Conservation (phyloP, 345 rosid species). For the Ceriops zippeliana region DNA sequence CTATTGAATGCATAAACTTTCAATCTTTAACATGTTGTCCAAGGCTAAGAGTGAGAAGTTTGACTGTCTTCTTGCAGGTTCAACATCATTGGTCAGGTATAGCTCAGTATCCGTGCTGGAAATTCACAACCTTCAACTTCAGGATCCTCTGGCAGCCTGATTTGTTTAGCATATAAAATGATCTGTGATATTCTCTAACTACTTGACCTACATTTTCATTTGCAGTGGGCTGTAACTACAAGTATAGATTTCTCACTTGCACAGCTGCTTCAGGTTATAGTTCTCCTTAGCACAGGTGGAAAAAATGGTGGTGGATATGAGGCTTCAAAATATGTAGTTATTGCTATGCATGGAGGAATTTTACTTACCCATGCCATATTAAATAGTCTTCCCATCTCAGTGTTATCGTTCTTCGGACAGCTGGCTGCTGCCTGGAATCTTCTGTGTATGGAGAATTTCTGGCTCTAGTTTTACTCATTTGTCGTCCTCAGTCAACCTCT, state of each 20-base stretch:
- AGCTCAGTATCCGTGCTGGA: conserved; percentile 8
- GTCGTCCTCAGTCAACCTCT: not conserved
- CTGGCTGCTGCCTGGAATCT: conserved; percentile 95
- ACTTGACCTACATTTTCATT: conserved; percentile 8
- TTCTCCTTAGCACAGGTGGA: conserved; percentile 91
- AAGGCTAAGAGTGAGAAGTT: conserved; percentile 20
- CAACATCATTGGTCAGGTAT: conserved; percentile 94
- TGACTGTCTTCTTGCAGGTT: conserved; percentile 60
- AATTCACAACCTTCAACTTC: not conserved
- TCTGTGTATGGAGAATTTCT: conserved; percentile 39
- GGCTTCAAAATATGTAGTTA: conserved; percentile 76
- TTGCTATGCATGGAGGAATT: conserved; percentile 72
- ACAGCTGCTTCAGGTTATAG: conserved; percentile 61
- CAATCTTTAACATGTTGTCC: not conserved
- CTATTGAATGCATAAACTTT: not conserved
- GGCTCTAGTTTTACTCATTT: not conserved
- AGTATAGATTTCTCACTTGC: conserved; percentile 69
- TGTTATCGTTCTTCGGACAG: conserved; percentile 81
- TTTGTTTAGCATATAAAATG: conserved; percentile 12
- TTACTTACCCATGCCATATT: conserved; percentile 67
- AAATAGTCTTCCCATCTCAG: conserved; percentile 78
- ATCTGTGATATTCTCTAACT: conserved; percentile 19
- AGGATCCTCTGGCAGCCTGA: not conserved
- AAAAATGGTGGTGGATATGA: conserved; percentile 89
- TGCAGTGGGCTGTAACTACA: conserved; percentile 92